Evolutionary conservation across 106 monocot species (phyloP).

Genomic region (Dioscorea dumetorum): DNA sequence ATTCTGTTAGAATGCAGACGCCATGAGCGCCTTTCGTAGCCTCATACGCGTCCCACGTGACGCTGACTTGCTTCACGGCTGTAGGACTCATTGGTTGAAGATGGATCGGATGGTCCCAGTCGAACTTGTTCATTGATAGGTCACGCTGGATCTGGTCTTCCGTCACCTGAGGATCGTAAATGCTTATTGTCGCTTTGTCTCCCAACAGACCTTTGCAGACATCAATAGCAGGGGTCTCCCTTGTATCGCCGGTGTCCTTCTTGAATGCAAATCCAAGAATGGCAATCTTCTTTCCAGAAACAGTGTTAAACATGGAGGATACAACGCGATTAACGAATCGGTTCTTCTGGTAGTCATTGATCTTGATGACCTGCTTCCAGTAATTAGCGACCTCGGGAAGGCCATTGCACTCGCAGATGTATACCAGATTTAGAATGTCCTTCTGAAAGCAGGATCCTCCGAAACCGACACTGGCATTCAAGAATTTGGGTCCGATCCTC

Average conservation of each 20-base stretch:
- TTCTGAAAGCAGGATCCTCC: slow-evolving; percentile 53
- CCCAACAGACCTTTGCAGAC: slow-evolving; percentile 44
- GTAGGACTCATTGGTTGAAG: slow-evolving; percentile 40
- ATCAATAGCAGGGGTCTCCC: slow-evolving; percentile 47
- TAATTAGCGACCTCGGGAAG: slow-evolving; percentile 37
- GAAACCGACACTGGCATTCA: slow-evolving; percentile 44
- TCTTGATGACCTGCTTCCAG: slow-evolving; percentile 50
- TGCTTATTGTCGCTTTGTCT: slow-evolving; percentile 31
- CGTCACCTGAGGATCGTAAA: slow-evolving; percentile 42
- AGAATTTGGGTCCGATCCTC: slow-evolving; percentile 34
- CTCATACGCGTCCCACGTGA: slow-evolving; percentile 32
- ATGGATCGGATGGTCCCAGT: slow-evolving; percentile 45
- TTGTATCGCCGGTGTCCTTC: slow-evolving; percentile 47
- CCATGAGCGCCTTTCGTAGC: slow-evolving; percentile 40
- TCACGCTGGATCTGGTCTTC: slow-evolving; percentile 45
- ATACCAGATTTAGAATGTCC: slow-evolving; percentile 38
- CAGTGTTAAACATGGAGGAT: slow-evolving; percentile 41
- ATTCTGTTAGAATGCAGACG: slow-evolving; percentile 39
- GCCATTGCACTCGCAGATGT: slow-evolving; percentile 51
- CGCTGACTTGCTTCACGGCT: slow-evolving; percentile 28
- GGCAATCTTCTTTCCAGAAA: slow-evolving; percentile 35
- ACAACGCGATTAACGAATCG: slow-evolving; percentile 36
- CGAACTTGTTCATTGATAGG: slow-evolving; percentile 40
- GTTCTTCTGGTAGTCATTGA: slow-evolving; percentile 47
- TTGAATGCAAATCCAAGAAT: slow-evolving; percentile 47